Conservation (phyloP, 805 yeast species). For the Tetrapisispora arboricola region DNA sequence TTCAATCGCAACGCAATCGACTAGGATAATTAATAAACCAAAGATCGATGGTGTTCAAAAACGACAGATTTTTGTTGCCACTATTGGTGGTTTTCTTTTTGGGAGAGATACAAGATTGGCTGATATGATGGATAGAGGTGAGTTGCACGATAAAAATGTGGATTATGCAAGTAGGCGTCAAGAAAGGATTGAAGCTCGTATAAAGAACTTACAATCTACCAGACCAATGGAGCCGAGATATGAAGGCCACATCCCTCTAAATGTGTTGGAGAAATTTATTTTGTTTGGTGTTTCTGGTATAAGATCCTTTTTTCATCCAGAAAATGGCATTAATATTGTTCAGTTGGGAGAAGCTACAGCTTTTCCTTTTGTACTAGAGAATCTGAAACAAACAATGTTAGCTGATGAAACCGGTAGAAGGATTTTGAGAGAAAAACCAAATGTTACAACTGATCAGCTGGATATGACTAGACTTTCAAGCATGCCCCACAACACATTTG, state of each 20-base stretch:
- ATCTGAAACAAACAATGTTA: slow-evolving; percentile 65
- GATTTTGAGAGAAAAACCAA: slow-evolving; percentile 68
- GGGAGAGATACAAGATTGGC: slow-evolving; percentile 46
- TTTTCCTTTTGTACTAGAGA: slow-evolving; percentile 50
- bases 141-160: slow-evolving; percentile 22
- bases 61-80: slow-evolving; percentile 9
- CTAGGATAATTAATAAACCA: neutral
- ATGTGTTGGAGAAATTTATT: slow-evolving; percentile 47
- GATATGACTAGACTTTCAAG: slow-evolving; percentile 48
- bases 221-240: slow-evolving; percentile 34
- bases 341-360: slow-evolving; percentile 90
- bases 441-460: slow-evolving; percentile 65
- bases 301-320: slow-evolving; percentile 71
- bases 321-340: slow-evolving; percentile 62
- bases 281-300: slow-evolving; percentile 65
- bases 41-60: slow-evolving; percentile 1
- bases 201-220: slow-evolving; percentile 14
- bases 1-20: neutral
- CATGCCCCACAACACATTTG: slow-evolving; percentile 63
- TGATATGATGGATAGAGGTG: slow-evolving; percentile 39
- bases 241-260: slow-evolving; percentile 73
- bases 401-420: slow-evolving; percentile 65
- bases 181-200: slow-evolving; percentile 24
- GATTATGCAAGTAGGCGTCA: slow-evolving; percentile 31
- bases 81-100: slow-evolving; percentile 18